Evolutionary conservation across 202 grass and related monocot genomes (phyloP).

Genomic region (Schoenoplectus tabernaemontani): DNA sequence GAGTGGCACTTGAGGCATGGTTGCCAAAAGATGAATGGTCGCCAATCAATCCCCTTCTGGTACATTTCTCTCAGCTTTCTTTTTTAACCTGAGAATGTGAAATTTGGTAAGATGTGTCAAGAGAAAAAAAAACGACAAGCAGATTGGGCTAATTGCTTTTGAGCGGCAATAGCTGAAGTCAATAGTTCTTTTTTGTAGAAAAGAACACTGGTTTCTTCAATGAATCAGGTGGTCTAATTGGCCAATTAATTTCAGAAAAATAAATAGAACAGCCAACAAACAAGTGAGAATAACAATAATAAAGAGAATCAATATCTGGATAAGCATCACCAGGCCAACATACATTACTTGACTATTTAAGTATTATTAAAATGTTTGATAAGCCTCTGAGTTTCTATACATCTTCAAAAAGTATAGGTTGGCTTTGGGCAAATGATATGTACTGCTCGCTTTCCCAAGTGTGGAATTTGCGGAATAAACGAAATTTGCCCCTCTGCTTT

Average conservation of each 20-base stretch:
- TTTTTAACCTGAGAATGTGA: neutral
- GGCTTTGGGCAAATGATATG: conserved; percentile 97
- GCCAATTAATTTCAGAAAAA: neutral
- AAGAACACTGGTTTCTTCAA: neutral
- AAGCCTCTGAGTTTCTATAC: neutral
- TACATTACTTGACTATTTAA: neutral
- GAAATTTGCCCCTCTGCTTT: conserved; percentile 78
- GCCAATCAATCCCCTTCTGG: conserved; percentile 85
- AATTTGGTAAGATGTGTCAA: neutral
- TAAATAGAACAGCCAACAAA: neutral
- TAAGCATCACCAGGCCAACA: neutral
- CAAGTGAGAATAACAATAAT: neutral
- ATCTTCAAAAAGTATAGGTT: conserved; percentile 46
- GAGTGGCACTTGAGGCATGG: conserved; percentile 84
- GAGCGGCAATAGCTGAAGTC: neutral
- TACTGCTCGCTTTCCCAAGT: conserved; percentile 71
- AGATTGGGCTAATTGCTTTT: neutral
- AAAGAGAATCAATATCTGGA: neutral
- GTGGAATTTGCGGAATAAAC: conserved; percentile 57
- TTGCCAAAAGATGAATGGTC: conserved; percentile 92
- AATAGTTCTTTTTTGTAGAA: neutral
- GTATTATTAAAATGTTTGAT: neutral
- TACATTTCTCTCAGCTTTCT: conserved; percentile 18
- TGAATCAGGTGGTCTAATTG: neutral
- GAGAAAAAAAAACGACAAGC: neutral